Conservation (phyloP, 2,329 filamentous ascomycete genomes). For the Penicillium sp. region DNA sequence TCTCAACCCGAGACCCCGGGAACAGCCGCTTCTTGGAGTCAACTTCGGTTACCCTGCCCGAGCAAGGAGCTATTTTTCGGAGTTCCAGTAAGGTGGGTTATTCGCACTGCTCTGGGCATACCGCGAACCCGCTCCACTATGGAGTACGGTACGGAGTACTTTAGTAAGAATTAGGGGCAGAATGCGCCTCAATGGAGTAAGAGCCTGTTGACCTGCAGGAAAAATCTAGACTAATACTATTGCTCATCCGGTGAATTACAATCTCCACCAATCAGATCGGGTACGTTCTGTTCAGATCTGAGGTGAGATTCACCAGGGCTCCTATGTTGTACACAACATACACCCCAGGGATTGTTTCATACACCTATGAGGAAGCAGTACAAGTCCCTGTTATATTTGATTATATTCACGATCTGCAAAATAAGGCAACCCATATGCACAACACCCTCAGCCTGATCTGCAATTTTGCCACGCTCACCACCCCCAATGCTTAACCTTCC, state of each 20-base stretch:
- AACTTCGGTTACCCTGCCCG: no score
- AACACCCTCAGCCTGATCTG: neutral
- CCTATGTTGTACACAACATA: no score
- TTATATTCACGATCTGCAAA: neutral
- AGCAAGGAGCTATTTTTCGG: no score
- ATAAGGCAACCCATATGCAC: neutral
- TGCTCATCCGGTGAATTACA: neutral
- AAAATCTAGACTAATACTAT: neutral
- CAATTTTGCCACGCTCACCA: neutral
- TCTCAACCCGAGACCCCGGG: no score
- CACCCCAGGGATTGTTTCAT: neutral
- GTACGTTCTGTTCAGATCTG: neutral
- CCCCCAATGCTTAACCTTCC: neutral
- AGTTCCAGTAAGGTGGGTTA: no score
- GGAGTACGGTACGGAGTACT: no score
- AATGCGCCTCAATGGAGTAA: no score
- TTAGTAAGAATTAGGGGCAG: no score
- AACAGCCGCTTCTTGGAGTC: no score
- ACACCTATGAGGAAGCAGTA: no score
- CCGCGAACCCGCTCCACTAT: no score
- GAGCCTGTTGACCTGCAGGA: neutral
- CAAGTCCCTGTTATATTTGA: neutral
- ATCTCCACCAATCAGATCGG: neutral
- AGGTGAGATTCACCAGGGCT: slow-evolving; percentile 7
- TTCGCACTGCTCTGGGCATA: no score